Evolutionary conservation across 768 basidiomycete genomes (phyloP), one percentile per base, ranked within the genome.

Genomic region (Arthromyces matolae): DNA sequence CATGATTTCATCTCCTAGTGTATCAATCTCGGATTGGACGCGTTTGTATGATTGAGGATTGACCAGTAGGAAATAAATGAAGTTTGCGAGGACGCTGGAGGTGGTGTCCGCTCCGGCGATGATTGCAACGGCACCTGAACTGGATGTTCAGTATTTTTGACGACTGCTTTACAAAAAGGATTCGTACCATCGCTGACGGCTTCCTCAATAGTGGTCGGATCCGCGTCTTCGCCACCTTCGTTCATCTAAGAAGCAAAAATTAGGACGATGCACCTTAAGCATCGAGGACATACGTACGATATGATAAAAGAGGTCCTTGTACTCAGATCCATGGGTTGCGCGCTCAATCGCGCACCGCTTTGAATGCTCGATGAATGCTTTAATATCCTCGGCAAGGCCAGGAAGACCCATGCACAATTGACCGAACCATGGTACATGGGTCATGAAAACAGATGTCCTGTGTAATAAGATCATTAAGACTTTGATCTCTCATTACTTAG

Each of bases 341-440:
- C 76, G 60, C 41, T 59, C 63, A 20, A 47, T 55, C 28, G 63
- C 73, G 9, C 71, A 65, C 38, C 67, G 63, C 37, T 64, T 60
- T 27, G 71, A 69, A 47, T 72, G 71, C 34, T 49, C 45, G 9
- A 70, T 66, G 51, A 75, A 72, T 38, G 62, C 65, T 48, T 73
- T 73, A 50, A 72, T 54, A 37, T 67, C 57, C 33, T 52, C 56
- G 22, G 65, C 73, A 9, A 73, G 55, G 12, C 58, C 39, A 2
- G 75, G 75, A 22, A 68, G 52, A 39, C 59, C 56, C 14, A 65
- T 41, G 33, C 72, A 67, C 45, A 76, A 62, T 40, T 67, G 58
- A 13, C 71, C 67, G 20, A 75, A 40, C 76, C 76, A 79, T 8
- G 77, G 73, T 2, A 75, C 59, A 38, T 75, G 72, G 7, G 67